These are phyloP conservation scores for Candida freyschussii DNA, from an alignment of 1,139 yeast genomes.

Conservation along the genomic window DNA sequence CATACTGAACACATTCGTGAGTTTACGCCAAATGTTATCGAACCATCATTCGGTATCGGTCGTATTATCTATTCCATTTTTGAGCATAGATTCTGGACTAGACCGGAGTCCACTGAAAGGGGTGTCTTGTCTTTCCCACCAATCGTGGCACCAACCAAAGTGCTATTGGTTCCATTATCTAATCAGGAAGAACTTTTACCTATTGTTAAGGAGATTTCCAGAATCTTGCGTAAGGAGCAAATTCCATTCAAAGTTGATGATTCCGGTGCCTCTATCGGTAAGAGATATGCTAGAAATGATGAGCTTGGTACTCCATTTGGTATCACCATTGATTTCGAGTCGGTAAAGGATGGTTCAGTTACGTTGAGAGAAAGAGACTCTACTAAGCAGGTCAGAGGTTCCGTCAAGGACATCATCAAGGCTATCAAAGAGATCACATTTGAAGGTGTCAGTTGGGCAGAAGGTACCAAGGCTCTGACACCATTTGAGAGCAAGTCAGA, in stretches of 20 bases:
- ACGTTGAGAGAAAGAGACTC: slow-evolving; percentile 98
- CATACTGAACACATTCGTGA: slow-evolving; percentile 91
- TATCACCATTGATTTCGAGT: slow-evolving; percentile 94
- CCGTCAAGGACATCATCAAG: slow-evolving; percentile 66
- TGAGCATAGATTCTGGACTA: slow-evolving; percentile 94
- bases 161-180: slow-evolving; percentile 89
- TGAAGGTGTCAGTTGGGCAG: slow-evolving; percentile 73
- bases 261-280: slow-evolving; percentile 96
- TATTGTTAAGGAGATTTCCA: slow-evolving; percentile 62
- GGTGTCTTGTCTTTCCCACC: slow-evolving; percentile 93
- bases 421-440: slow-evolving; percentile 79
- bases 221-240: slow-evolving; percentile 69
- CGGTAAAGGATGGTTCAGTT: slow-evolving; percentile 82
- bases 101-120: slow-evolving; percentile 90
- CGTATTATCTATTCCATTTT: slow-evolving; percentile 90
- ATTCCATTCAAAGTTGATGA: slow-evolving; percentile 96
- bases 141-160: slow-evolving; percentile 96
- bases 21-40: slow-evolving; percentile 95
- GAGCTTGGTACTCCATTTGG: slow-evolving; percentile 99
- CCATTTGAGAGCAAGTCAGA: slow-evolving; percentile 44
- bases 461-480: slow-evolving; percentile 67
- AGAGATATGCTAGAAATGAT: slow-evolving; percentile 97
- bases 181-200: slow-evolving; percentile 79
- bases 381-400: slow-evolving; percentile 95
- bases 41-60: slow-evolving; percentile 99